Evolutionary conservation across 106 monocot genomes (phyloP), one percentile per base, ranked within the genome.

Genomic region (Allium sativum): DNA sequence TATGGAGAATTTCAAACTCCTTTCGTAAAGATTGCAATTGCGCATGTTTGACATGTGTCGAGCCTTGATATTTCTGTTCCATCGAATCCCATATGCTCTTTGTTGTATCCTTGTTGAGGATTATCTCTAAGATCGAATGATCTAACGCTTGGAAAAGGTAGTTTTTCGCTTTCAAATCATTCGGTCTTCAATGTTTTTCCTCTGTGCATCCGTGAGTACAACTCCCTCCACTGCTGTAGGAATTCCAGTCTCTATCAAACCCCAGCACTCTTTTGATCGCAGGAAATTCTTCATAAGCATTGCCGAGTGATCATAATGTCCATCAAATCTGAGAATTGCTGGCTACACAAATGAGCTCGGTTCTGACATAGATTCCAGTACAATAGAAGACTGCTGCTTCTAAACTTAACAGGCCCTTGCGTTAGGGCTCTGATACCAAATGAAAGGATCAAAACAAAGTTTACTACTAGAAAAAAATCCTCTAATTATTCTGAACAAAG

Each of bases 151-250:
- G 51, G 12, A 50, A 50, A 1, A 65, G 21, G 31, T n/a, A n/a
- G n/a, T 47, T 47, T 22, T 65, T 65, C 22, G 51, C 65, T 52
- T 65, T 65, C 12, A 65, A 31, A 51, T 65, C 21, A 15, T 65
- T 65, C 21, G 41, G 2, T 31, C 59, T 7, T 40, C 59, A 59
- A 59, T 42, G 9, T 11, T 12, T 20, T 59, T 59, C 1, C 13
- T 21, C 22, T 59, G 59, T 59, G 59, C 15, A 11, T 59, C 59
- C 6, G 18, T 42, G n/a, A 11, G 42, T 6, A 12, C 59, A 12
- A 10, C 20, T 40, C 42, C 59, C 9, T 60, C 12, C 45, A 44
- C n/a, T 45, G 16, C 62, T 44, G 44, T 46, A 61, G 3, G 10
- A 20, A 55, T 55, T 4, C 55, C 44, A 4, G 7, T 15, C 46